Conservation (phyloP, 1,139 yeast species). For the Candida sp. region DNA sequence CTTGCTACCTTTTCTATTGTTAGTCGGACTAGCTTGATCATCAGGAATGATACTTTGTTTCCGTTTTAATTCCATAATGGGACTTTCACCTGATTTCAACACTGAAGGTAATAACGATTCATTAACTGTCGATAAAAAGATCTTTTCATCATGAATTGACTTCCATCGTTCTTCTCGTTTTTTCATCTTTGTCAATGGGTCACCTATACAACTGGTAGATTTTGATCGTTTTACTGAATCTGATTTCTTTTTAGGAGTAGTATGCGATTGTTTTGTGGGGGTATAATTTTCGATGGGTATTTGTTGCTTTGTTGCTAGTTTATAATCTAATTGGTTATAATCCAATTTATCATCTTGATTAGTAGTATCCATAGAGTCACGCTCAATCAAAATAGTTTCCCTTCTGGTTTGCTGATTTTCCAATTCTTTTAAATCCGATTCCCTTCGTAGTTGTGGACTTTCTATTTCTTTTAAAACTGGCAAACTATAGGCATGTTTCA, state of each 20-base stretch:
- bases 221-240: slow-evolving; percentile 20
- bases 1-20: neutral
- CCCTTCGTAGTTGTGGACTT: neutral
- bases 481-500: neutral
- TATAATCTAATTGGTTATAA: neutral
- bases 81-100: slow-evolving; percentile 30
- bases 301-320: too few species aligned
- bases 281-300: neutral
- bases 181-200: slow-evolving; percentile 8
- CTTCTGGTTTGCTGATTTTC: neutral
- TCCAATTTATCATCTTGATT: too few species aligned
- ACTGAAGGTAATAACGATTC: slow-evolving; percentile 36
- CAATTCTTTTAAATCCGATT: neutral
- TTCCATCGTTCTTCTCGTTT: slow-evolving; percentile 23
- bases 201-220: slow-evolving; percentile 20
- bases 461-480: neutral
- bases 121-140: slow-evolving; percentile 27
- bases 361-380: neutral
- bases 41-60: slow-evolving; percentile 13
- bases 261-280: neutral
- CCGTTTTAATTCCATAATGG: slow-evolving; percentile 25
- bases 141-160: slow-evolving; percentile 30
- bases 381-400: neutral
- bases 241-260: neutral
- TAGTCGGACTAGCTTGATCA: slow-evolving; percentile 2